A percentile compares a stretch with the other conserved stretches of the same genome.
These are phyloP conservation scores for Trypanosoma avium DNA, from an alignment of 208 protist genomes.

Conservation along the genomic window DNA sequence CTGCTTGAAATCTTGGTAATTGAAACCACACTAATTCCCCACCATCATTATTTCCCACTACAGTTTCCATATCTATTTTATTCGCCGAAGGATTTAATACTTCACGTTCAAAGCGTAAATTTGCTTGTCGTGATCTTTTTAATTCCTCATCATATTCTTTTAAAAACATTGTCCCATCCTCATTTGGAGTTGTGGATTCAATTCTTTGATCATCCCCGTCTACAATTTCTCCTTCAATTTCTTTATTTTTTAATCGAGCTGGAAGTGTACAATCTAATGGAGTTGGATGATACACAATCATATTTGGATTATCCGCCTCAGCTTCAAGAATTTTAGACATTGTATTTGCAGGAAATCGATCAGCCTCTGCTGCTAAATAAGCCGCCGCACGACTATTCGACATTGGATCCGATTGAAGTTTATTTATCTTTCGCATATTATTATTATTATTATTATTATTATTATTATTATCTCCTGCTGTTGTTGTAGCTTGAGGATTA, in stretches of 20 bases:
- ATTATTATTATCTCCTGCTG: too few species aligned
- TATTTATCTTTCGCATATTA: too few species aligned
- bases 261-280: constrained; percentile 29
- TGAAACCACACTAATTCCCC: constrained; percentile 74
- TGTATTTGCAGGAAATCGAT: constrained; percentile 52
- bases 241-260: constrained; percentile 9
- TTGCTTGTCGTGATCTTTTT: constrained; percentile 35
- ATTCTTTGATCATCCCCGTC: constrained; percentile 30
- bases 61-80: constrained; percentile 17
- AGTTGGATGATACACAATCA: constrained; percentile 33
- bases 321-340: constrained; percentile 42
- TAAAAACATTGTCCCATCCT: constrained; percentile 66
- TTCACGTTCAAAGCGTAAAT: constrained; percentile 65
- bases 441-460: too few species aligned
- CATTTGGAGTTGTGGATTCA: constrained; percentile 2
- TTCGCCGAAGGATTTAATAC: constrained; percentile 28
- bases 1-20: constrained; percentile 64
- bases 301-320: constrained; percentile 9
- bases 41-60: constrained; percentile 13
- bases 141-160: constrained; percentile 54
- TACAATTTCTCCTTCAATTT: constrained; percentile 1
- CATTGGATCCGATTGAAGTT: background rate
- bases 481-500: background rate
- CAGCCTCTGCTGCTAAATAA: constrained; percentile 30
- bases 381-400: background rate